Evolutionary conservation across 2,329 filamentous ascomycete genomes (phyloP), one percentile per base, ranked within the genome.

Genomic region (Capronia epimyces): DNA sequence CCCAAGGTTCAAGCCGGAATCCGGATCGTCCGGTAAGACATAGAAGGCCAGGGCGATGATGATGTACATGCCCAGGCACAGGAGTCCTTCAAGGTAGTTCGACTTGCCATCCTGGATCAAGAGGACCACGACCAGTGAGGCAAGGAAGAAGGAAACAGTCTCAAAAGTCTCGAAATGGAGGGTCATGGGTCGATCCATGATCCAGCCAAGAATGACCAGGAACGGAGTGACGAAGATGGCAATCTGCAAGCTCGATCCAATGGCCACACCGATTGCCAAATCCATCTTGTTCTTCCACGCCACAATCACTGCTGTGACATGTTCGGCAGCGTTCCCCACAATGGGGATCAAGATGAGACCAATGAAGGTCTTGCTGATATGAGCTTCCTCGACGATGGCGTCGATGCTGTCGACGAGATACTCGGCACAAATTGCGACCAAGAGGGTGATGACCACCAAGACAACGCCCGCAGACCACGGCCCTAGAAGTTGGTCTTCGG

Each of bases 201-300:
- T 82, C 87, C 87, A 91, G 54, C 86, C 87, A 31, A 90, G 75
- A 58, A 91, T 82, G 47, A 91, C 87, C 46, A 91, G 74, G 69
- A 86, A 84, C 0, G 87, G 87, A 1, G 87, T 90, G 42, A 91
- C 86, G 39, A 89, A 82, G 40, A 91, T 75, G 18, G 87, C 86
- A 62, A 91, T 91, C 69, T 91, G 87, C 65, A 91, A 83, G 66
- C 84, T 87, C 52, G 84, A 88, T 40, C 87, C 87, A 63, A 91
- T 86, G 22, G 87, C 87, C 44, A 91, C 86, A 36, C 85, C 84
- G 73, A 91, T 87, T 24, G 87, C 82, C 32, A 74, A 66, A 56
- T 78, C 75, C 75, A 78, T 78, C 65, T 77, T 90, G 70, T 90
- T 80, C 67, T 87, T 85, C 57, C 83, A 75, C 0, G 87, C 86